Evolutionary conservation across 805 yeast genomes (phyloP).

Genomic region (Diddensiella caesifluorescens): DNA sequence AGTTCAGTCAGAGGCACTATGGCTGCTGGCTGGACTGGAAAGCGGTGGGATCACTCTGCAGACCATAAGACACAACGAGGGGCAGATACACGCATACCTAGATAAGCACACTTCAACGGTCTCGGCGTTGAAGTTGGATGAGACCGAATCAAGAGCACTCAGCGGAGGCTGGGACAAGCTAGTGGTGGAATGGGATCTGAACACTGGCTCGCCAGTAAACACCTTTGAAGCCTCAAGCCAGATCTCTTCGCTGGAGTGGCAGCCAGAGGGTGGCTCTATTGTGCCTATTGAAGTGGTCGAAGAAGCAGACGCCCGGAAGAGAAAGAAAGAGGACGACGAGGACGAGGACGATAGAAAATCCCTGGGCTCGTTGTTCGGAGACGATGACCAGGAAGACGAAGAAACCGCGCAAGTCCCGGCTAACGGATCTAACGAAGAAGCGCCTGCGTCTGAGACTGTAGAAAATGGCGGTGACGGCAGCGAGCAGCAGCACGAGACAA

Average conservation of each 20-base stretch:
- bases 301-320: conserved; percentile 10
- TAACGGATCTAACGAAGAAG: conserved; percentile 9
- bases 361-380: conserved; percentile 57
- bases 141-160: conserved; percentile 55
- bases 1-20: conserved; percentile 73
- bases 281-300: conserved; percentile 19
- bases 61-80: conserved; percentile 78
- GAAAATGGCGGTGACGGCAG: conserved; percentile 2
- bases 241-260: conserved; percentile 64
- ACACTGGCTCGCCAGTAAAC: conserved; percentile 53
- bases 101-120: conserved; percentile 68
- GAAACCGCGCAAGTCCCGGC: not conserved
- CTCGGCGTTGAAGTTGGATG: conserved; percentile 60
- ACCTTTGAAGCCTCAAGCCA: conserved; percentile 69
- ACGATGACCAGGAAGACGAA: conserved; percentile 41
- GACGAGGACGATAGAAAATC: conserved; percentile 26
- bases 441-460: conserved; percentile 4
- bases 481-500: conserved; percentile 5
- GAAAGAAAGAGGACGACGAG: conserved; percentile 14
- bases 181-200: conserved; percentile 78
- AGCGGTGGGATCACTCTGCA: conserved; percentile 82
- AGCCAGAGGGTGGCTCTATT: conserved; percentile 31
- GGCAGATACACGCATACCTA: conserved; percentile 72
- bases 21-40: conserved; percentile 76
- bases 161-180: conserved; percentile 91